A percentile compares a stretch with the other conserved stretches of the same genome.
Conservation (phyloP, 2,329 filamentous ascomycete species). For the Sclerotiophoma versabilis region DNA sequence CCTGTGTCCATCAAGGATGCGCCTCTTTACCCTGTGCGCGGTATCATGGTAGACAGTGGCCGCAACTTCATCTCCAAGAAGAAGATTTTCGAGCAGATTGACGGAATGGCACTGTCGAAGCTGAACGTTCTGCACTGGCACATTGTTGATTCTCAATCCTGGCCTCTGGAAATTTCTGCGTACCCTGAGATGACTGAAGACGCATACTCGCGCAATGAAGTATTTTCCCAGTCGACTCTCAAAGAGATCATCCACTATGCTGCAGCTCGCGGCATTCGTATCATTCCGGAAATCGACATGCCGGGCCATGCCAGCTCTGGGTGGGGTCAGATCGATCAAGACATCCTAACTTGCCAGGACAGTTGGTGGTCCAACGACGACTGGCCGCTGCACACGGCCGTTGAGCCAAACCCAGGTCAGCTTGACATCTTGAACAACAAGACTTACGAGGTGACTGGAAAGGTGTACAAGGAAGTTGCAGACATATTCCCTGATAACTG, state of each 20-base stretch:
- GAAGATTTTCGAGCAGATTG: slow-evolving; percentile 63
- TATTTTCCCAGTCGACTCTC: slow-evolving; percentile 55
- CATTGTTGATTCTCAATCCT: slow-evolving; percentile 63
- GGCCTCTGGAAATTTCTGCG: slow-evolving; percentile 59
- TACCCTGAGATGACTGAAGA: slow-evolving; percentile 63
- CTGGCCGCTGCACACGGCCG: slow-evolving; percentile 62
- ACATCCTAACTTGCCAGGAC: slow-evolving; percentile 63
- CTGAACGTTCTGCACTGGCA: slow-evolving; percentile 67
- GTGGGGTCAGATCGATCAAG: slow-evolving; percentile 64
- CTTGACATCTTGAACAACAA: slow-evolving; percentile 64
- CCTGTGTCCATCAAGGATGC: slow-evolving; percentile 60
- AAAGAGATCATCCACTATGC: slow-evolving; percentile 58
- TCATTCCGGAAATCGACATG: slow-evolving; percentile 69
- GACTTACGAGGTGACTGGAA: slow-evolving; percentile 62
- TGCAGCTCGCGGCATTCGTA: slow-evolving; percentile 63
- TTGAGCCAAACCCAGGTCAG: slow-evolving; percentile 64
- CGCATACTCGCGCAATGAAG: slow-evolving; percentile 60
- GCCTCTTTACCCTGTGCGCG: slow-evolving; percentile 62
- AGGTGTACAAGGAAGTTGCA: slow-evolving; percentile 63
- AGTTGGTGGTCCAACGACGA: slow-evolving; percentile 68
- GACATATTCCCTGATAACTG: slow-evolving; percentile 59
- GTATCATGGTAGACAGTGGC: slow-evolving; percentile 63
- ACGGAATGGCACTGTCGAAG: slow-evolving; percentile 64
- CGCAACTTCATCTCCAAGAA: slow-evolving; percentile 61
- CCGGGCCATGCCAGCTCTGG: slow-evolving; percentile 64